phyloP scores from a whole-genome alignment of 2,329 filamentous ascomycete species.

The Aspergillus ruber region DNA sequence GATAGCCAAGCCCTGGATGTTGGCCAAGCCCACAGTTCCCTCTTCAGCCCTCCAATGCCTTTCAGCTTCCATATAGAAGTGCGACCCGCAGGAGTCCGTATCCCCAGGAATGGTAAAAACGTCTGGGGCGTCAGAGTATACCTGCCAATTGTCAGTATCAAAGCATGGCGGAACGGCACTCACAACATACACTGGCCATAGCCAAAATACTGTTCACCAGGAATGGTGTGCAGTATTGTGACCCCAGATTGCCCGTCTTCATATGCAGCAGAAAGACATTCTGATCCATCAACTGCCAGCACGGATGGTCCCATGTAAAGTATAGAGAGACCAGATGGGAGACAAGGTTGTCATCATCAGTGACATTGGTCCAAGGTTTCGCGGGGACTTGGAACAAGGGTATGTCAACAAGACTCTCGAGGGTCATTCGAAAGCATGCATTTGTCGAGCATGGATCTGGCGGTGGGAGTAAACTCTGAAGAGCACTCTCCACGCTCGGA shows the following conservation, averaged over 20 bases:
- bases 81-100: conserved; percentile 23
- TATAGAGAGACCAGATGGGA: conserved; percentile 85
- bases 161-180: not conserved
- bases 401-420: conserved; percentile 29
- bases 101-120: conserved; percentile 22
- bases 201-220: conserved; percentile 85
- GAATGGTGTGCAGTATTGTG: conserved; percentile 72
- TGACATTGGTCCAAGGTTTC: conserved; percentile 68
- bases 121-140: conserved; percentile 30
- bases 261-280: conserved; percentile 61
- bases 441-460: not conserved
- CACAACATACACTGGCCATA: conserved; percentile 28
- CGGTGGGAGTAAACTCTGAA: not conserved
- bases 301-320: conserved; percentile 90
- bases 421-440: conserved; percentile 19
- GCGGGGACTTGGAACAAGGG: conserved; percentile 28
- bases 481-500: conserved; percentile 6
- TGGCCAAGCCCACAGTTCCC: conserved; percentile 25
- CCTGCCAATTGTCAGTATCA: conserved; percentile 15
- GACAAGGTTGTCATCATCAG: conserved; percentile 66
- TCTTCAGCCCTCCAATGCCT: conserved; percentile 30
- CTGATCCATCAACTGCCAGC: conserved; percentile 71
- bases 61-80: conserved; percentile 32
- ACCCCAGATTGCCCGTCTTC: conserved; percentile 35
- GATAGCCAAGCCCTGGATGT: conserved; percentile 30